Conservation (phyloP, 2,329 filamentous ascomycete genomes). For the Drechmeria coniospora region DNA sequence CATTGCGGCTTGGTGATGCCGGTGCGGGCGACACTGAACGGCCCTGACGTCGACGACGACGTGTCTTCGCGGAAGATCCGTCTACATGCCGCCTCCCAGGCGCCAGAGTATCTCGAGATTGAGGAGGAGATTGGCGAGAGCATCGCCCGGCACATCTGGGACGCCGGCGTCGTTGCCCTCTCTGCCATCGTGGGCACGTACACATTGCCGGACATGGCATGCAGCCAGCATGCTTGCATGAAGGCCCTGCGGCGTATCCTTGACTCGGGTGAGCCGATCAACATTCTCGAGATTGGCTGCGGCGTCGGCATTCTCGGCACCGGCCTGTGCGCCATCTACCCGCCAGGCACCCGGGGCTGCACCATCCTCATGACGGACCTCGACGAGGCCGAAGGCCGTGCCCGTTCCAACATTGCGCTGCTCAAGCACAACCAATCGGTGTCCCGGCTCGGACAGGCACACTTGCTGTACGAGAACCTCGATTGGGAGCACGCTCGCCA, state of each 20-base stretch:
- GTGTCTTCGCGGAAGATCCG: constrained; percentile 15
- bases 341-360: constrained; percentile 9
- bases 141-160: constrained; percentile 45
- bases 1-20: constrained; percentile 26
- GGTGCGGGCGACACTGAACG: constrained; percentile 21
- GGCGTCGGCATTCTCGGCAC: constrained; percentile 41
- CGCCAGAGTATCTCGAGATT: constrained; percentile 21
- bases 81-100: constrained; percentile 9
- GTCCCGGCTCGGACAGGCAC: constrained; percentile 5
- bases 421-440: constrained; percentile 7
- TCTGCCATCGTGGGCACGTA: constrained; percentile 16
- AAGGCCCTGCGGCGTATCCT: constrained; percentile 16
- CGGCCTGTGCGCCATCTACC: constrained; percentile 25
- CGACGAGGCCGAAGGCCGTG: constrained; percentile 34
- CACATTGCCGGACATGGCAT: constrained; percentile 11
- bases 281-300: constrained; percentile 39
- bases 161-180: constrained; percentile 34
- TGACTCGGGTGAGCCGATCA: constrained; percentile 13
- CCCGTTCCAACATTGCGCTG: constrained; percentile 29
- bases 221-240: constrained; percentile 14
- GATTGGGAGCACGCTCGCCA: constrained; percentile 38
- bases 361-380: constrained; percentile 40
- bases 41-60: constrained; percentile 9
- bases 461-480: constrained; percentile 35
- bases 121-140: constrained; percentile 44